phyloP scores from a whole-genome alignment of 2,329 filamentous ascomycete species.

The Pseudocercospora pini-densiflorae region DNA sequence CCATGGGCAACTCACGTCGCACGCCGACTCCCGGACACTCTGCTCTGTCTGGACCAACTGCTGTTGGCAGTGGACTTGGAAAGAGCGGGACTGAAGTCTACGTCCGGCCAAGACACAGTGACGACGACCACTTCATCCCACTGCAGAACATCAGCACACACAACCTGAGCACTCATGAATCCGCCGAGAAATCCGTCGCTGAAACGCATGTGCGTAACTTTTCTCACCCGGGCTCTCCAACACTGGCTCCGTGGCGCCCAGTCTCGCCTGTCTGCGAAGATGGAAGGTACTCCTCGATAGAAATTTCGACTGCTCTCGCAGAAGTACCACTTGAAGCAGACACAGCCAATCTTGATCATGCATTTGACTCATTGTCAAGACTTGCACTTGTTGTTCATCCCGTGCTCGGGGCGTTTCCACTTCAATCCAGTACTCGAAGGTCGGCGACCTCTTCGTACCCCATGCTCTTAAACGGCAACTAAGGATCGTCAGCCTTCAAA shows the following conservation, averaged over 20 bases:
- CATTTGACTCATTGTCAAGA: not conserved
- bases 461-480: not conserved
- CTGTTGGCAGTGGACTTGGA: constrained; percentile 20
- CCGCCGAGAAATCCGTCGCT: not conserved
- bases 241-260: constrained; percentile 8
- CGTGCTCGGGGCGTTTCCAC: not conserved
- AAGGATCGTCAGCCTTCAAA: not conserved
- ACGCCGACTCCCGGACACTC: constrained; percentile 9
- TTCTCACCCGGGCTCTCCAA: constrained; percentile 7
- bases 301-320: not conserved
- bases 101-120: constrained; percentile 22
- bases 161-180: constrained; percentile 43
- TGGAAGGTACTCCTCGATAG: not conserved
- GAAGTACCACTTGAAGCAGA: not conserved
- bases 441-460: not conserved
- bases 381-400: not conserved
- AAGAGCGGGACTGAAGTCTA: constrained; percentile 19
- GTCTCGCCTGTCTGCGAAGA: not conserved
- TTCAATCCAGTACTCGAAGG: not conserved
- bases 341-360: not conserved
- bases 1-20: not conserved
- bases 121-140: constrained; percentile 27
- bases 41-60: constrained; percentile 22
- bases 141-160: constrained; percentile 62
- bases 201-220: constrained; percentile 4